Evolutionary conservation across 495 filamentous ascomycete genomes (phyloP).

Genomic region (Penicillium antarcticum): DNA sequence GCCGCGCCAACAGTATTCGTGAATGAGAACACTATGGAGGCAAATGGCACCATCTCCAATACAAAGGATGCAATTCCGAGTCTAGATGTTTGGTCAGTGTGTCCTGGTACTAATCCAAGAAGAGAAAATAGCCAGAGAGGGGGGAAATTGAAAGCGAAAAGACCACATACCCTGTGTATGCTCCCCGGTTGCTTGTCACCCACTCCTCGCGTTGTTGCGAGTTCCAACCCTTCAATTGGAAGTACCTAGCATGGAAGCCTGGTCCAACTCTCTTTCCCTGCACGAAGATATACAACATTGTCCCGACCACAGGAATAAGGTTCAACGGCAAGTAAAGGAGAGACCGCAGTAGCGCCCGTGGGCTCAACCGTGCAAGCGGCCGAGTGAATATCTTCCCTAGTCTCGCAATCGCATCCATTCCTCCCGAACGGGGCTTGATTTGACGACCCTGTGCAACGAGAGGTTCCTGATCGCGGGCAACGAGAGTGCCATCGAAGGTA

Average conservation of each 20-base stretch:
- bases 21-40: slow-evolving; percentile 81
- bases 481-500: slow-evolving; percentile 82
- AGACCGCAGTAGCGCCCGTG: slow-evolving; percentile 64
- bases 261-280: slow-evolving; percentile 63
- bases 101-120: background rate
- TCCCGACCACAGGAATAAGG: slow-evolving; percentile 86
- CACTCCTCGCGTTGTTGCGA: slow-evolving; percentile 57
- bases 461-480: slow-evolving; percentile 49
- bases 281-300: slow-evolving; percentile 69
- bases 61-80: slow-evolving; percentile 75
- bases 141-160: background rate
- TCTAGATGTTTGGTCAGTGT: slow-evolving; percentile 42
- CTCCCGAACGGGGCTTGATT: slow-evolving; percentile 47
- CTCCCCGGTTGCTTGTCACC: slow-evolving; percentile 57
- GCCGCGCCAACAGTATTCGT: slow-evolving; percentile 92
- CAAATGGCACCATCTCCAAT: slow-evolving; percentile 80
- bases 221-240: slow-evolving; percentile 84
- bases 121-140: background rate
- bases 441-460: slow-evolving; percentile 73
- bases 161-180: slow-evolving; percentile 73
- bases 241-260: slow-evolving; percentile 62
- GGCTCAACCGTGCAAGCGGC: slow-evolving; percentile 65
- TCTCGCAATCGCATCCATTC: slow-evolving; percentile 52
- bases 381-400: slow-evolving; percentile 70
- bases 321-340: slow-evolving; percentile 83